Conservation (phyloP, 768 basidiomycete species). For the Leccinum pellstonianum region DNA sequence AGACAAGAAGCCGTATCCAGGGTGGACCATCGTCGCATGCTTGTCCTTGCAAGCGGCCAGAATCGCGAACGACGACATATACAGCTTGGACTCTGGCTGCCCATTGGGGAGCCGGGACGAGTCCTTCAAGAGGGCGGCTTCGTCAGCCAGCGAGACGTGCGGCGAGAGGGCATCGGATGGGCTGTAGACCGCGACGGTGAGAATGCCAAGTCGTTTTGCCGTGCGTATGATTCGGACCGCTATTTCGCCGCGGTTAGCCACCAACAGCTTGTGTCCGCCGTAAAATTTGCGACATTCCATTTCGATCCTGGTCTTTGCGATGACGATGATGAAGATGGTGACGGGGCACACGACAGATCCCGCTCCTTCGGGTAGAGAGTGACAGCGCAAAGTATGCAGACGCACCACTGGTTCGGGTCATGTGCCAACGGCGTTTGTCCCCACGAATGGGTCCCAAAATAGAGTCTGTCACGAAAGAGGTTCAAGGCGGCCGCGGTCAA, state of each 20-base stretch:
- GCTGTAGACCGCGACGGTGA: constrained; percentile 59
- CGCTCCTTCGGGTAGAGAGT: background rate
- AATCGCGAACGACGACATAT: constrained; percentile 40
- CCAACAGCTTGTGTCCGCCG: constrained; percentile 49
- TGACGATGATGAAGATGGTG: background rate
- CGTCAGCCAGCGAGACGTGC: constrained; percentile 57
- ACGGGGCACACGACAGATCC: background rate
- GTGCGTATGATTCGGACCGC: constrained; percentile 62
- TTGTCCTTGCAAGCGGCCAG: constrained; percentile 42
- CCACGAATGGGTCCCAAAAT: background rate
- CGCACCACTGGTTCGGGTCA: background rate
- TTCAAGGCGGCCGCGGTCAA: background rate
- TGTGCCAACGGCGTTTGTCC: background rate
- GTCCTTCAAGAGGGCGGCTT: constrained; percentile 40
- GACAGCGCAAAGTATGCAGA: background rate
- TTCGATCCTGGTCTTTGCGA: background rate
- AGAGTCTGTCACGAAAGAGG: background rate
- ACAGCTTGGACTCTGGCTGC: constrained; percentile 44
- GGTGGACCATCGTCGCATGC: constrained; percentile 53
- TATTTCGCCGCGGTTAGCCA: constrained; percentile 75
- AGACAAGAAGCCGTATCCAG: constrained; percentile 65
- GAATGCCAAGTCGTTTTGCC: constrained; percentile 49
- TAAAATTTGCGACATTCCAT: constrained; percentile 19
- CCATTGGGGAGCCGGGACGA: background rate
- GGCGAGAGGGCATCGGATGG: constrained; percentile 55